Evolutionary conservation across 495 filamentous ascomycete species (phyloP).

Genomic region (Penicillium daleae): DNA sequence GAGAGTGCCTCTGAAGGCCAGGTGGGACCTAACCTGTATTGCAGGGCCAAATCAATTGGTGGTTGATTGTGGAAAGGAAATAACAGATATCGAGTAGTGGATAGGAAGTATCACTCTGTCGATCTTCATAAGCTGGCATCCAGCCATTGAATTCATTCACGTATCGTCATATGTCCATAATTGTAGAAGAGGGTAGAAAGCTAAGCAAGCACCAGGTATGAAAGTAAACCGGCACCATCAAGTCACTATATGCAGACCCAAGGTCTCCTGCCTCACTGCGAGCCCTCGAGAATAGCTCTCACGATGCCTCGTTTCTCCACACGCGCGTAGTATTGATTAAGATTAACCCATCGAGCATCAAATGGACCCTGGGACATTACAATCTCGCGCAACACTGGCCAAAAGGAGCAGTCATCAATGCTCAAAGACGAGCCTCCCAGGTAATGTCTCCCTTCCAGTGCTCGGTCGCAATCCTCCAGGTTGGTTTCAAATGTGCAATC

Average conservation of each 20-base stretch:
- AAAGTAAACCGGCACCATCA: neutral
- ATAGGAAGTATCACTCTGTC: neutral
- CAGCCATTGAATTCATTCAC: slow-evolving; percentile 1
- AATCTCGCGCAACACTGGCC: slow-evolving; percentile 69
- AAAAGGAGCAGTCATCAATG: slow-evolving; percentile 72
- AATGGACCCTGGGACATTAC: slow-evolving; percentile 34
- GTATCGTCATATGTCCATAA: slow-evolving; percentile 21
- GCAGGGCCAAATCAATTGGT: too few species aligned
- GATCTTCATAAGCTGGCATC: neutral
- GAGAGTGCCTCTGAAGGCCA: slow-evolving; percentile 30
- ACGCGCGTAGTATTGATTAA: slow-evolving; percentile 57
- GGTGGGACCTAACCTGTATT: too few species aligned
- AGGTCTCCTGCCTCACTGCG: slow-evolving; percentile 14
- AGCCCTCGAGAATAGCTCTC: slow-evolving; percentile 46
- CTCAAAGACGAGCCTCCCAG: slow-evolving; percentile 59
- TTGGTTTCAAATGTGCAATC: slow-evolving; percentile 21
- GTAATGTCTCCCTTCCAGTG: slow-evolving; percentile 52
- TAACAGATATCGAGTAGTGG: neutral
- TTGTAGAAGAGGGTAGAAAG: slow-evolving; percentile 9
- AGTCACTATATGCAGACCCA: neutral
- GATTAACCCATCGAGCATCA: slow-evolving; percentile 42
- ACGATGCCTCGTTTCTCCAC: slow-evolving; percentile 55
- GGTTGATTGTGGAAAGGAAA: neutral
- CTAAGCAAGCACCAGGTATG: too few species aligned
- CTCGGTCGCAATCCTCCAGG: slow-evolving; percentile 54